These are phyloP conservation scores for Veloporphyrellus conicus DNA, from an alignment of 1,284 basidiomycete genomes.

Conservation along the genomic window DNA sequence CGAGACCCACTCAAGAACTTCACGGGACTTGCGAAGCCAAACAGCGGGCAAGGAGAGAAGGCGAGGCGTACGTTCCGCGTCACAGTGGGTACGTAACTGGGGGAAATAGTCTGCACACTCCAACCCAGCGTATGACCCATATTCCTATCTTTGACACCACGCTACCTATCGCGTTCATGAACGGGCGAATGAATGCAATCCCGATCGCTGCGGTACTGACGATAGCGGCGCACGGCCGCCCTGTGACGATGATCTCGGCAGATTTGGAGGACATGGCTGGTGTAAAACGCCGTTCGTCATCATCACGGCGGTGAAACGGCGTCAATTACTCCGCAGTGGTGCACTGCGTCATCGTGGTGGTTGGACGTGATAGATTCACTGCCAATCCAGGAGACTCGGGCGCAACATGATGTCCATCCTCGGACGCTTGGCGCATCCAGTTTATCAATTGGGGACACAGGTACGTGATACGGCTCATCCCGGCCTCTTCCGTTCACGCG, in stretches of 20 bases:
- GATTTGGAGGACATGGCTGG: too few species aligned
- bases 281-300: too few species aligned
- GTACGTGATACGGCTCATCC: conserved; percentile 22
- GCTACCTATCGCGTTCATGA: not conserved
- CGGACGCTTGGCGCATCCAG: not conserved
- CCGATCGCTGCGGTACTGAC: conserved; percentile 8
- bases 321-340: conserved; percentile 3
- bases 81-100: conserved; percentile 17
- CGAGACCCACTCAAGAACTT: too few species aligned
- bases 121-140: too few species aligned
- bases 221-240: not conserved
- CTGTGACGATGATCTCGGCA: too few species aligned
- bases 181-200: not conserved
- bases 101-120: not conserved
- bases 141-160: too few species aligned
- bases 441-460: too few species aligned
- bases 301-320: too few species aligned
- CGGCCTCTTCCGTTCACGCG: conserved; percentile 21
- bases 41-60: conserved; percentile 2
- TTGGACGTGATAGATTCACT: conserved; percentile 1
- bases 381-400: conserved; percentile 16
- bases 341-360: not conserved
- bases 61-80: too few species aligned
- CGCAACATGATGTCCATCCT: conserved; percentile 15
- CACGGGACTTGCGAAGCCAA: not conserved